A percentile compares a stretch with the other conserved stretches of the same genome.
phyloP scores from a whole-genome alignment of 1,139 yeast genomes.

The Yamadazyma trypodendri region DNA sequence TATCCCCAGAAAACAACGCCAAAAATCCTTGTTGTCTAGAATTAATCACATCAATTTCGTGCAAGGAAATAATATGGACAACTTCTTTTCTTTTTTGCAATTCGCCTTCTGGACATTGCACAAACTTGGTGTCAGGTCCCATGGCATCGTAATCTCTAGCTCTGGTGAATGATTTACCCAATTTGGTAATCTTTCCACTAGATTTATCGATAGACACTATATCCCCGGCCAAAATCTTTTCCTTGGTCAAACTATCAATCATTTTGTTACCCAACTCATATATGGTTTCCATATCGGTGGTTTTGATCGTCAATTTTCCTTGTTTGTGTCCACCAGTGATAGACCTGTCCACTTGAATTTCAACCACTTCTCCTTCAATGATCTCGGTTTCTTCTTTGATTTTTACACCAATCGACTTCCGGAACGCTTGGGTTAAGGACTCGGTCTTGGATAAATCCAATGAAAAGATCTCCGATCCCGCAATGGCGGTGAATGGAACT shows the following conservation, averaged over 20 bases:
- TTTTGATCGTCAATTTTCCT: constrained; percentile 94
- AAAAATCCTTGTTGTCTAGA: constrained; percentile 97
- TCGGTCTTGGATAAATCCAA: constrained; percentile 93
- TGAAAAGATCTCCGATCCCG: constrained; percentile 91
- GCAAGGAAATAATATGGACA: constrained; percentile 93
- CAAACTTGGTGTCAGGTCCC: constrained; percentile 98
- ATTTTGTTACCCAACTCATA: constrained; percentile 96
- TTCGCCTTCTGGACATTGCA: constrained; percentile 99
- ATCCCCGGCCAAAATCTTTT: constrained; percentile 96
- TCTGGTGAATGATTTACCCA: constrained; percentile 93
- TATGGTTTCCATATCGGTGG: constrained; percentile 98
- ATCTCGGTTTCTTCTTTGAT: constrained; percentile 97
- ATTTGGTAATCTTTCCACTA: constrained; percentile 86
- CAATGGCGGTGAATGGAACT: constrained; percentile 93
- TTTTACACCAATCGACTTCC: constrained; percentile 92
- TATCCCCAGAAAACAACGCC: constrained; percentile 94
- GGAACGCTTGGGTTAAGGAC: constrained; percentile 91
- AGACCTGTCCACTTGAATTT: constrained; percentile 94
- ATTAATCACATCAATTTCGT: constrained; percentile 97
- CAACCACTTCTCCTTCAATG: constrained; percentile 98
- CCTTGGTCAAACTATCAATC: constrained; percentile 95
- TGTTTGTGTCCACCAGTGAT: constrained; percentile 97
- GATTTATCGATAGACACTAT: constrained; percentile 95
- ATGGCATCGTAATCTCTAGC: constrained; percentile 98
- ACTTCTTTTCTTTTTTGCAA: constrained; percentile 93